phyloP scores from a whole-genome alignment of 495 filamentous ascomycete genomes.

The Aspergillus hancockii region DNA sequence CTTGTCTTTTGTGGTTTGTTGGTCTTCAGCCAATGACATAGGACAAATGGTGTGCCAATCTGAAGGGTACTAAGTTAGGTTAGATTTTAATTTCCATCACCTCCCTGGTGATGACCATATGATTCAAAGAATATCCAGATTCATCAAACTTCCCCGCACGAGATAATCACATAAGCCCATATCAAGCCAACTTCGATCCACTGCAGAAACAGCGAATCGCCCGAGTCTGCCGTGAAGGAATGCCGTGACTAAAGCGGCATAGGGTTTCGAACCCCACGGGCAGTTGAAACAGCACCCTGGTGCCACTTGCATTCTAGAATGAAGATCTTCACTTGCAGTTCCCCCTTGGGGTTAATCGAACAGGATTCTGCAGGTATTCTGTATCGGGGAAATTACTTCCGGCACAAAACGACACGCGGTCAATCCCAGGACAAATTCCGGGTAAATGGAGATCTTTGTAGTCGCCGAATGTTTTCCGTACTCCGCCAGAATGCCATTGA shows the following conservation, averaged over 20 bases:
- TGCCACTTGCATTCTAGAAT: neutral
- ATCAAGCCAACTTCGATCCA: too few relatives aligned
- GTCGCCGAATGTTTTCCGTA: neutral
- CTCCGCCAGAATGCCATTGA: too few relatives aligned
- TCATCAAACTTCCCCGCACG: neutral
- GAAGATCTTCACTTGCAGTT: slow-evolving; percentile 1
- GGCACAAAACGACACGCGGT: neutral
- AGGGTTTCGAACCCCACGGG: slow-evolving; percentile 3
- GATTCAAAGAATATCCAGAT: too few relatives aligned
- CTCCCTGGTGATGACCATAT: too few relatives aligned
- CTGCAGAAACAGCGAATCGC: too few relatives aligned
- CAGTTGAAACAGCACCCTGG: neutral
- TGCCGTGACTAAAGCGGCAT: slow-evolving; percentile 9
- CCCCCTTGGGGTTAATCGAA: neutral
- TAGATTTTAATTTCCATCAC: too few relatives aligned
- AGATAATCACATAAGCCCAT: too few relatives aligned
- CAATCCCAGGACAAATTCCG: neutral
- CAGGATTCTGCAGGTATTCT: neutral
- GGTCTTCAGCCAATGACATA: neutral
- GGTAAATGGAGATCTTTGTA: neutral
- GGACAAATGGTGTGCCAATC: too few relatives aligned
- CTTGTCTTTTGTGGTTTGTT: neutral
- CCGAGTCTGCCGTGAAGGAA: too few relatives aligned
- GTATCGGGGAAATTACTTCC: slow-evolving; percentile 1
- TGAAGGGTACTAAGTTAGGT: too few relatives aligned